A percentile compares a stretch with the other conserved stretches of the same genome.
These are phyloP conservation scores for Termitomyces sp. DNA, from an alignment of 1,284 basidiomycete species.

Conservation along the genomic window DNA sequence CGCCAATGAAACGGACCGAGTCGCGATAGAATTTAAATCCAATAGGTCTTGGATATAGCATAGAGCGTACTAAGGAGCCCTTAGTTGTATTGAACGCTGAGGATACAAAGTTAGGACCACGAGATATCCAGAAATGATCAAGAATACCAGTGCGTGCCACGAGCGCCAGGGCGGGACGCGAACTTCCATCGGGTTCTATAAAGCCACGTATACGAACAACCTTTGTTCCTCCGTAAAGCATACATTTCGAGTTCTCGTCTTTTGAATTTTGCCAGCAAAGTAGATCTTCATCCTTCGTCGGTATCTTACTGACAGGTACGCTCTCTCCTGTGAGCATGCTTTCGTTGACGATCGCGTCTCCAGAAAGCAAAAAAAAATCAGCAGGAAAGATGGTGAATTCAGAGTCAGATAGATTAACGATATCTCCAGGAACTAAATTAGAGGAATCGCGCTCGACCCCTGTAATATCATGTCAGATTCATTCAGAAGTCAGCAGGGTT, in stretches of 20 bases:
- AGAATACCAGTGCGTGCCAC: conserved; percentile 82
- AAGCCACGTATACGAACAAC: conserved; percentile 87
- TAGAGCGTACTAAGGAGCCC: conserved; percentile 91
- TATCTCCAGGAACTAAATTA: conserved; percentile 88
- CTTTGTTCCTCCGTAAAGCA: conserved; percentile 89
- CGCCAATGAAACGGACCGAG: conserved; percentile 94
- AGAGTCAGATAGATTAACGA: conserved; percentile 83
- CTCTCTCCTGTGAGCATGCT: conserved; percentile 98
- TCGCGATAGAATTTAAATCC: conserved; percentile 98
- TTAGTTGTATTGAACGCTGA: conserved; percentile 96
- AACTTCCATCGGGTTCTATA: conserved; percentile 45
- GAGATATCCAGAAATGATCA: not conserved
- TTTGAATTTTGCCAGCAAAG: conserved; percentile 64
- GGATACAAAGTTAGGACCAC: conserved; percentile 1
- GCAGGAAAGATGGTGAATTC: conserved; percentile 80
- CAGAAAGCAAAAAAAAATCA: conserved; percentile 88
- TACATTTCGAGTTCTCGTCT: conserved; percentile 81
- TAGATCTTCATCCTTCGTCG: conserved; percentile 71
- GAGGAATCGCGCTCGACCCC: conserved; percentile 75
- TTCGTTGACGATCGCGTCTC: conserved; percentile 97
- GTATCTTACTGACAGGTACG: conserved; percentile 86
- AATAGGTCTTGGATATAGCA: conserved; percentile 98
- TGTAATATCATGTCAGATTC: conserved; percentile 25
- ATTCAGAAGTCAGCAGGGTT: not conserved
- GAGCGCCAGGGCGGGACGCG: conserved; percentile 75